phyloP scores from a whole-genome alignment of 768 basidiomycete species.

The Paxillus rubicundulus region DNA sequence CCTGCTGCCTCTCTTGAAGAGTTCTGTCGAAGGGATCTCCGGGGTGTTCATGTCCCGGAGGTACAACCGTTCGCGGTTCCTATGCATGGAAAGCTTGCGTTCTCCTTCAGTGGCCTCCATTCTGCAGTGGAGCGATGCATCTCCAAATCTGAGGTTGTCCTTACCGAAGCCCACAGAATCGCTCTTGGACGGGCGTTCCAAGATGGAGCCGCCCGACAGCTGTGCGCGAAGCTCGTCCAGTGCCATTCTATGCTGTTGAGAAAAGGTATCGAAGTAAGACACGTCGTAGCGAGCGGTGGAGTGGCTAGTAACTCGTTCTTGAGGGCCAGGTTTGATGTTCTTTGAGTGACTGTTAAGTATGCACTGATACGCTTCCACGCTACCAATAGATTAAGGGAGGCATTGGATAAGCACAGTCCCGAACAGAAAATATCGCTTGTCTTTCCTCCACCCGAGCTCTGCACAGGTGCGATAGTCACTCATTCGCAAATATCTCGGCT shows the following conservation, averaged over 20 bases:
- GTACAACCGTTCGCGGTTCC: conserved; percentile 46
- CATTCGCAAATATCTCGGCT: background rate
- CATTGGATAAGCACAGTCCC: conserved; percentile 27
- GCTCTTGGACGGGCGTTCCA: conserved; percentile 74
- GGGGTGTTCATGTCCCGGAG: conserved; percentile 23
- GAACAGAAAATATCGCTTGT: conserved; percentile 43
- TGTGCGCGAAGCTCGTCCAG: conserved; percentile 65
- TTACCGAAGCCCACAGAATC: conserved; percentile 26
- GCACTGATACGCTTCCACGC: background rate
- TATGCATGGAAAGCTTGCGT: conserved; percentile 54
- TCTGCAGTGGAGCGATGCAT: conserved; percentile 65
- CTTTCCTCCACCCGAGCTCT: conserved; percentile 77
- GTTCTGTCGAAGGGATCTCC: conserved; percentile 45
- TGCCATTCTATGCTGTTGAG: conserved; percentile 42
- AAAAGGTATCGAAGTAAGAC: conserved; percentile 43
- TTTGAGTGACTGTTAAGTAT: background rate
- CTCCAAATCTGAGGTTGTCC: conserved; percentile 32
- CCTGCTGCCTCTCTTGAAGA: conserved; percentile 82
- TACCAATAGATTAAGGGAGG: conserved; percentile 31
- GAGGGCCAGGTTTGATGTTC: conserved; percentile 49
- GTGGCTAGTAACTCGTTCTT: conserved; percentile 86
- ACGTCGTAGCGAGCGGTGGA: conserved; percentile 86
- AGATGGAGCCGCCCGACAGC: conserved; percentile 62
- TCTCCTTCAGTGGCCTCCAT: conserved; percentile 81
- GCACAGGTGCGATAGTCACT: conserved; percentile 59